These are phyloP conservation scores for Drechslerella coelobrocha DNA, from an alignment of 2,329 filamentous ascomycete genomes.

Conservation along the genomic window DNA sequence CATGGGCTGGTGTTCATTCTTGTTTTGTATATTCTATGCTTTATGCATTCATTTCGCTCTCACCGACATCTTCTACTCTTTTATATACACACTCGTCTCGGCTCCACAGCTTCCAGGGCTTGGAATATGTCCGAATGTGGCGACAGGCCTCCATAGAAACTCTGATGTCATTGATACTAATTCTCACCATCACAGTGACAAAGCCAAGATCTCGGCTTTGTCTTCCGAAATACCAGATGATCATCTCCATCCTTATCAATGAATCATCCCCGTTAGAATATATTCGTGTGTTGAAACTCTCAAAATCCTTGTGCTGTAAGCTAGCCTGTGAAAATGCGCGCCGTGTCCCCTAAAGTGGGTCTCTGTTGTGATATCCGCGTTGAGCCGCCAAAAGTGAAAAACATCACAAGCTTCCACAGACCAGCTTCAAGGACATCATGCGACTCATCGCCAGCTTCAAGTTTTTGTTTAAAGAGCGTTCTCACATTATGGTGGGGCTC, in stretches of 20 bases:
- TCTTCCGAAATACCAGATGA: not conserved
- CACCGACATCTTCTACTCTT: slow-evolving; percentile 37
- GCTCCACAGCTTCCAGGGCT: slow-evolving; percentile 28
- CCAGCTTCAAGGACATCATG: not conserved
- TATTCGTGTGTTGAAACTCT: slow-evolving; percentile 7
- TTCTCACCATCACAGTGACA: slow-evolving; percentile 27
- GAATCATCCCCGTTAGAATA: not conserved
- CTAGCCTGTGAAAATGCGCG: no score
- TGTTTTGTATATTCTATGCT: slow-evolving; percentile 50
- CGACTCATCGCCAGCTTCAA: not conserved
- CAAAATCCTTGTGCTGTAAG: no score
- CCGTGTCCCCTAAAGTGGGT: slow-evolving; percentile 19
- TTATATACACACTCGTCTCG: slow-evolving; percentile 27
- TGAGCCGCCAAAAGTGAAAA: slow-evolving; percentile 37
- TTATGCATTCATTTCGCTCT: slow-evolving; percentile 39
- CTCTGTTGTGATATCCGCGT: slow-evolving; percentile 23
- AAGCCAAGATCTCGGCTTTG: slow-evolving; percentile 33
- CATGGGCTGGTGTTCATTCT: slow-evolving; percentile 53
- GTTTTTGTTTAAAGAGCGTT: slow-evolving; percentile 1
- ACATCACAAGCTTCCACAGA: not conserved
- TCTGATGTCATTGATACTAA: slow-evolving; percentile 49
- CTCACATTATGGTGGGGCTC: not conserved
- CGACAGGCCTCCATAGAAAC: slow-evolving; percentile 30
- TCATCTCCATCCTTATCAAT: not conserved
- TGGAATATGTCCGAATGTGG: slow-evolving; percentile 36